Conservation (phyloP, 73 alveolate species). For the Breviolum minutum region DNA sequence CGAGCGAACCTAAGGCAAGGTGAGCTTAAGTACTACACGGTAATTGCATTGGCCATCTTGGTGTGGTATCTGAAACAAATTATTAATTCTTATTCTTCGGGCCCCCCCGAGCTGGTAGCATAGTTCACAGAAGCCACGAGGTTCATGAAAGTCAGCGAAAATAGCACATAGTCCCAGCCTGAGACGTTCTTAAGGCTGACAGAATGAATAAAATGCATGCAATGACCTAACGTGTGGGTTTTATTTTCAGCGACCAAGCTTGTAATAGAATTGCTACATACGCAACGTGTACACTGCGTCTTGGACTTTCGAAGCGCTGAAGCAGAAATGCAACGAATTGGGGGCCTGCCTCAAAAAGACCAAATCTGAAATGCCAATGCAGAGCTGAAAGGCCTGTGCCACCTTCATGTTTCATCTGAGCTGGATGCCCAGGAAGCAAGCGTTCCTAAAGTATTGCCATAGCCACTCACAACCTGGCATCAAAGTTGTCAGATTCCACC, state of each 20-base stretch:
- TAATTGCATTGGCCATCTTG: too few relatives aligned
- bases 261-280: not conserved
- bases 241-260: too few relatives aligned
- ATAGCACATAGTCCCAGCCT: slow-evolving; percentile 82
- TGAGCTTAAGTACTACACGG: too few relatives aligned
- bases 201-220: not conserved
- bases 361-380: not conserved
- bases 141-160: slow-evolving; percentile 51
- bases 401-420: not conserved
- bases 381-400: not conserved
- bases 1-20: not conserved
- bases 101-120: not conserved
- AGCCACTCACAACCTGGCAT: slow-evolving; percentile 78
- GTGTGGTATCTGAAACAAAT: not conserved
- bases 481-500: not conserved
- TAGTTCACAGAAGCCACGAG: slow-evolving; percentile 57
- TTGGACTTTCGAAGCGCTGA: slow-evolving; percentile 40
- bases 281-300: not conserved
- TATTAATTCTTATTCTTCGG: too few relatives aligned
- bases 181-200: not conserved
- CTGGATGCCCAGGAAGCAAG: slow-evolving; percentile 65
- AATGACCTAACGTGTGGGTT: not conserved
- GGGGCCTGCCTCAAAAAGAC: slow-evolving; percentile 56
- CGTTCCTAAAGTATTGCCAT: slow-evolving; percentile 79
- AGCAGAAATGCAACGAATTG: slow-evolving; percentile 68